A percentile compares a stretch with the other conserved stretches of the same genome.
These are phyloP conservation scores for Fraxinus velutina DNA, from an alignment of 305 asterid species.

Conservation along the genomic window DNA sequence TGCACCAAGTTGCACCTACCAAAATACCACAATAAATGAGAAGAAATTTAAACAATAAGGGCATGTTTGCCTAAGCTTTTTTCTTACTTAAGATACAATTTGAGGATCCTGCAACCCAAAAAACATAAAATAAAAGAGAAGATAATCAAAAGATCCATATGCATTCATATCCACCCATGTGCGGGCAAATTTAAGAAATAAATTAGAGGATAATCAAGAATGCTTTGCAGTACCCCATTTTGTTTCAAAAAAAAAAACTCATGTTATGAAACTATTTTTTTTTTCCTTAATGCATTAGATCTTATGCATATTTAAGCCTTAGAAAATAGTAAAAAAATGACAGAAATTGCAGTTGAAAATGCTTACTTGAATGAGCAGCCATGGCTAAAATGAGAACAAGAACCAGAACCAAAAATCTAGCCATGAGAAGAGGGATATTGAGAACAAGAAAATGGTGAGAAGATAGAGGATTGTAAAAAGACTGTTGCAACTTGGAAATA, in stretches of 20 bases:
- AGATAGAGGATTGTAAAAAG: neutral
- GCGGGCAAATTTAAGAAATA: neutral
- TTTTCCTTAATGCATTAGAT: neutral
- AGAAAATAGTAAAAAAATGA: neutral
- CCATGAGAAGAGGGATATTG: neutral
- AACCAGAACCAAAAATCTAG: constrained; percentile 30
- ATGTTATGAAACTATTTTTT: neutral
- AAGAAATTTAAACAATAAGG: neutral
- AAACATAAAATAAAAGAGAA: neutral
- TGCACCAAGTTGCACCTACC: constrained; percentile 64
- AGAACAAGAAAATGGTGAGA: neutral
- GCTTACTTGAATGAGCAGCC: constrained; percentile 67
- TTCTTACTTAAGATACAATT: neutral
- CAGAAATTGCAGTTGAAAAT: neutral
- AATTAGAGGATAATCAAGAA: neutral
- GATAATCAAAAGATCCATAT: neutral
- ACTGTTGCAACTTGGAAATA: neutral
- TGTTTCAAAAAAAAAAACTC: neutral
- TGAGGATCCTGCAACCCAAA: neutral
- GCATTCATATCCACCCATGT: neutral
- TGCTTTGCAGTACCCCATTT: neutral
- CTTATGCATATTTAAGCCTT: neutral
- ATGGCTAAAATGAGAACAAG: constrained; percentile 47
- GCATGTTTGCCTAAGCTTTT: neutral
- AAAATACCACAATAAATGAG: neutral